A percentile compares a stretch with the other conserved stretches of the same genome.
phyloP scores from a whole-genome alignment of 331 rosid species.

The Phaseolus coccineus region DNA sequence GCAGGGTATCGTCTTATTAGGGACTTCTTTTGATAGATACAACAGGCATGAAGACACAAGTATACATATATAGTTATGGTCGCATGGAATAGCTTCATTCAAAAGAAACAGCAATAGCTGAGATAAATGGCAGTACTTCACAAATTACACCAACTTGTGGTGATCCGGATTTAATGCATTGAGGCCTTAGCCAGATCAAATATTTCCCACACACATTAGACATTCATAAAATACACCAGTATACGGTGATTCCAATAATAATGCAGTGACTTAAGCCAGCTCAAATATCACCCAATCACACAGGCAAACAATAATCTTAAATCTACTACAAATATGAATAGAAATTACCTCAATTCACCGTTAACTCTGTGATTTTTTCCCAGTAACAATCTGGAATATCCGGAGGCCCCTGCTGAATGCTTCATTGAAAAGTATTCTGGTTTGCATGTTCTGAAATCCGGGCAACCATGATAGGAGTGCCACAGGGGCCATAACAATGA shows the following conservation, averaged over 20 bases:
- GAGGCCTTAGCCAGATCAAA: neutral
- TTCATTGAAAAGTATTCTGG: slow-evolving; percentile 92
- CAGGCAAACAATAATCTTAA: slow-evolving; percentile 15
- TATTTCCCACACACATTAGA: neutral
- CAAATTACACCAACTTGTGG: neutral
- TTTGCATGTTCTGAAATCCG: slow-evolving; percentile 97
- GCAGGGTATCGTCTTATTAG: neutral
- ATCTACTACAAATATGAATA: slow-evolving; percentile 14
- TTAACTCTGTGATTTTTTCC: slow-evolving; percentile 68
- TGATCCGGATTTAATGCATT: slow-evolving; percentile 13
- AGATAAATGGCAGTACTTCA: neutral
- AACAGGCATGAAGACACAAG: slow-evolving; percentile 13
- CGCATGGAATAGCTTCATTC: neutral
- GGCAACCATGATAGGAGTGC: slow-evolving; percentile 95
- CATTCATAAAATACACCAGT: slow-evolving; percentile 13
- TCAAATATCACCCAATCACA: slow-evolving; percentile 18
- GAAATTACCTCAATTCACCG: slow-evolving; percentile 62
- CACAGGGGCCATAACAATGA: slow-evolving; percentile 80
- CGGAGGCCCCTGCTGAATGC: slow-evolving; percentile 98
- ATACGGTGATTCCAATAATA: neutral
- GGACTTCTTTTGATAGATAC: neutral
- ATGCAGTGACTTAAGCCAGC: neutral
- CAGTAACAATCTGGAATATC: slow-evolving; percentile 90
- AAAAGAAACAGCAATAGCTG: neutral
- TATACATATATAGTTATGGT: slow-evolving; percentile 11